A percentile compares a stretch with the other conserved stretches of the same genome.
phyloP scores from a whole-genome alignment of 148 eudicot species.

The Vaccinium darrowii region DNA sequence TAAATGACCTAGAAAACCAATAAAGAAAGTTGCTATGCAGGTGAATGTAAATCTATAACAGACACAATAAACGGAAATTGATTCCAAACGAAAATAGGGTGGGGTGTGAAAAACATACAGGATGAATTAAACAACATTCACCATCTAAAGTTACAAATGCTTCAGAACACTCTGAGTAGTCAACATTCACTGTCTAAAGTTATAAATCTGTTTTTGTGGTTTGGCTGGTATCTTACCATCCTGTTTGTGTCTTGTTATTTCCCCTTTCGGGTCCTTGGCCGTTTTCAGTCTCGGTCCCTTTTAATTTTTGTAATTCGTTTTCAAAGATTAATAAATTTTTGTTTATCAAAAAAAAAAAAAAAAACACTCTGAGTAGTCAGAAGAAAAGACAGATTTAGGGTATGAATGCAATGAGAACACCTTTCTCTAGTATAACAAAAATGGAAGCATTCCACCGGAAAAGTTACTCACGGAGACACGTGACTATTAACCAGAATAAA shows the following conservation, averaged over 20 bases:
- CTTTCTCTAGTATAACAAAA: neutral
- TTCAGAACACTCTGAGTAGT: neutral
- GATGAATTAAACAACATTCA: neutral
- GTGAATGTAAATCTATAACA: neutral
- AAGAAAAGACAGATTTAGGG: neutral
- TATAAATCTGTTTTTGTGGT: too few relatives aligned
- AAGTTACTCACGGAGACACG: slow-evolving; percentile 72
- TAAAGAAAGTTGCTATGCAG: neutral
- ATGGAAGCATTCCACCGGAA: neutral
- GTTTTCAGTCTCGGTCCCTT: too few relatives aligned
- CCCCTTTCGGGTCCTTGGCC: too few relatives aligned
- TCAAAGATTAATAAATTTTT: too few relatives aligned
- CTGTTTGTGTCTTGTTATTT: too few relatives aligned
- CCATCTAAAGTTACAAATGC: neutral
- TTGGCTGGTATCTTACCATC: too few relatives aligned
- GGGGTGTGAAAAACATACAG: neutral
- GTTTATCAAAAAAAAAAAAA: too few relatives aligned
- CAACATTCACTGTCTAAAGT: too few relatives aligned
- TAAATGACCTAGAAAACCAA: neutral
- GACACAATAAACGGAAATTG: neutral
- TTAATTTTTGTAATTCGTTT: too few relatives aligned
- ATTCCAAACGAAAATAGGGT: neutral
- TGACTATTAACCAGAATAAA: slow-evolving; percentile 87
- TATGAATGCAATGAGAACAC: neutral
- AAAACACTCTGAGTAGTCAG: neutral